Evolutionary conservation across 2,329 filamentous ascomycete genomes (phyloP), one percentile per base, ranked within the genome.

Genomic region (Plenodomus biglobosus): DNA sequence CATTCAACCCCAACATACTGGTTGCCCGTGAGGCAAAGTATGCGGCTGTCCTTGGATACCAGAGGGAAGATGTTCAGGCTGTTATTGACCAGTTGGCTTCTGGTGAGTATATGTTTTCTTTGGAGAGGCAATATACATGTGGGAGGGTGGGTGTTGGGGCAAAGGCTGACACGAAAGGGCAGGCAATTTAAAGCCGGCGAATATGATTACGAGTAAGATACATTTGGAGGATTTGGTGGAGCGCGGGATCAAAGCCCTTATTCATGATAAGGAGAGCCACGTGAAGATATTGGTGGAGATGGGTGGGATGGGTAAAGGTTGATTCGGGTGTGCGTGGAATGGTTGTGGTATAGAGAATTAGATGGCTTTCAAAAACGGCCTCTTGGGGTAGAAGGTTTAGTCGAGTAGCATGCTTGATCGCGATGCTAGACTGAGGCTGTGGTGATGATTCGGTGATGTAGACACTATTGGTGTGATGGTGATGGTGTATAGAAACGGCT

Each of bases 151-250:
- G 51, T 46, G 62, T 48, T 48, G 11, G 18, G 13, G 2, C 5
- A 16, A n/a, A n/a, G 10, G 17, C 11, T 16, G 40, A 3, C 8
- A 7, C 10, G n/a, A 10, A 10, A 35, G 6, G 6, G 7, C 51
- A 77, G 80, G 77, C 2, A 72, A 69, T 18, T 67, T 85, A 36
- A 73, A 77, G 42, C 81, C 83, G 0, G 73, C 73, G 11, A 69
- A 72, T 22, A 85, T 86, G 84, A 84, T 87, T 36, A 86, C 83
- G 0, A 75, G 77, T 41, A 82, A 74, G 59, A 81, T 86, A 36
- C 65, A 72, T 40, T 69, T 86, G 35, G 77, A 82, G 17, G 72
- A 81, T 16, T 66, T 85, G 10, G 80, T 84, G 0, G 76, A 84
- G 27, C 75, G 80, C 32, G 84, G 82, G 0, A 81, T 85, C 54